phyloP scores from a whole-genome alignment of 2,329 filamentous ascomycete species.

The Fusarium continuum region DNA sequence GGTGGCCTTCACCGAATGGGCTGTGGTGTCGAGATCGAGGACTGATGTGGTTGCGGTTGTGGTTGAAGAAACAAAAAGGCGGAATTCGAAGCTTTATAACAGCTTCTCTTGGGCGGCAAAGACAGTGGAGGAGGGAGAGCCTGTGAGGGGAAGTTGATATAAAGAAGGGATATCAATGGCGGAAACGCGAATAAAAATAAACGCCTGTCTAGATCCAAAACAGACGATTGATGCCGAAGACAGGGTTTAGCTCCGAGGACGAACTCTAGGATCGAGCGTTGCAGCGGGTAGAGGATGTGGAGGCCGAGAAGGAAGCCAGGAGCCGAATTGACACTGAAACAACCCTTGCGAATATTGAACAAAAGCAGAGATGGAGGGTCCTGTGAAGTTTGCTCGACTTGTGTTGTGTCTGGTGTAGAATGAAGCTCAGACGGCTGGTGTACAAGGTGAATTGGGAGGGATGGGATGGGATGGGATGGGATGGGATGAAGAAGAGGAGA shows the following conservation, averaged over 20 bases:
- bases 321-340: slow-evolving; percentile 26
- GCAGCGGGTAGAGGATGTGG: slow-evolving; percentile 26
- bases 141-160: slow-evolving; percentile 16
- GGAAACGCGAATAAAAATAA: slow-evolving; percentile 32
- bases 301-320: slow-evolving; percentile 13
- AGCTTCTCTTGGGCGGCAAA: slow-evolving; percentile 25
- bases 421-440: not conserved
- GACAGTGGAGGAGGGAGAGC: slow-evolving; percentile 8
- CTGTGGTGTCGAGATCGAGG: slow-evolving; percentile 13
- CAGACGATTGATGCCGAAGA: slow-evolving; percentile 26
- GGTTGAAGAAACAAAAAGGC: slow-evolving; percentile 33
- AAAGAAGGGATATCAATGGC: slow-evolving; percentile 19
- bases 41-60: slow-evolving; percentile 13
- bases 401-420: slow-evolving; percentile 13
- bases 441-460: slow-evolving; percentile 11
- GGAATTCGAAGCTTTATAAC: slow-evolving; percentile 32
- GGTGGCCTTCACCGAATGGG: slow-evolving; percentile 39
- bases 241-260: slow-evolving; percentile 29
- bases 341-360: slow-evolving; percentile 15
- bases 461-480: slow-evolving; percentile 1
- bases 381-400: slow-evolving; percentile 23
- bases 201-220: slow-evolving; percentile 39
- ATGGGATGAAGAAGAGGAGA: slow-evolving; percentile 10
- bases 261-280: slow-evolving; percentile 30
- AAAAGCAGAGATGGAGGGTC: slow-evolving; percentile 9